A percentile compares a stretch with the other conserved stretches of the same genome.
phyloP scores from a whole-genome alignment of 1,139 yeast species.

The Sugiyamaella paludigena region DNA sequence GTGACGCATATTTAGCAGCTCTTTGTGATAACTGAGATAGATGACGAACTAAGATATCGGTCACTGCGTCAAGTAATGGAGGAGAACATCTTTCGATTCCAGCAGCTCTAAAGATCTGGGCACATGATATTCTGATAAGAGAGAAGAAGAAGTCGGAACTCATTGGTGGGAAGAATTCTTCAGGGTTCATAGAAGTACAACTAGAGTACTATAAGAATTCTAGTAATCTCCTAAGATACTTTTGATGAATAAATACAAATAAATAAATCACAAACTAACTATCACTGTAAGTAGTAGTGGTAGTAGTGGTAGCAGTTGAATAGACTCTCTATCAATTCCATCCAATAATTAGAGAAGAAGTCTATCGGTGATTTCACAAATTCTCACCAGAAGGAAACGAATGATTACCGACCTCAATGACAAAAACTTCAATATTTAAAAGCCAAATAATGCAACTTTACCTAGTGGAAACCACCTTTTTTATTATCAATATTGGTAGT shows the following conservation, averaged over 20 bases:
- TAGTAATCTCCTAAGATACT: no score
- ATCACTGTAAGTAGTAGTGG: no score
- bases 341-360: no score
- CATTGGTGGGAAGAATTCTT: conserved; percentile 20
- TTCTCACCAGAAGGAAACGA: not conserved
- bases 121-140: conserved; percentile 59
- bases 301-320: no score
- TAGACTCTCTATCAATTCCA: no score
- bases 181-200: no score
- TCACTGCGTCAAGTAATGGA: conserved; percentile 55
- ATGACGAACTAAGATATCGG: conserved; percentile 61
- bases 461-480: no score
- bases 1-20: conserved; percentile 43
- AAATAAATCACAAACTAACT: no score
- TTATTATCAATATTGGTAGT: no score
- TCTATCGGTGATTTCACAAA: not conserved
- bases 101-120: conserved; percentile 63
- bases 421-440: no score
- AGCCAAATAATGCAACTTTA: no score
- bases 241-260: not conserved
- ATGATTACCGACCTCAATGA: not conserved
- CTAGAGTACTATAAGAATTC: no score
- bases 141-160: conserved; percentile 54
- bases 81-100: conserved; percentile 75
- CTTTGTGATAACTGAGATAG: conserved; percentile 48